Percentiles rank a stretch among this genome's conserved stretches.
Evolutionary conservation across 768 basidiomycete species (phyloP).

Genomic region (Amanita jacksonii): DNA sequence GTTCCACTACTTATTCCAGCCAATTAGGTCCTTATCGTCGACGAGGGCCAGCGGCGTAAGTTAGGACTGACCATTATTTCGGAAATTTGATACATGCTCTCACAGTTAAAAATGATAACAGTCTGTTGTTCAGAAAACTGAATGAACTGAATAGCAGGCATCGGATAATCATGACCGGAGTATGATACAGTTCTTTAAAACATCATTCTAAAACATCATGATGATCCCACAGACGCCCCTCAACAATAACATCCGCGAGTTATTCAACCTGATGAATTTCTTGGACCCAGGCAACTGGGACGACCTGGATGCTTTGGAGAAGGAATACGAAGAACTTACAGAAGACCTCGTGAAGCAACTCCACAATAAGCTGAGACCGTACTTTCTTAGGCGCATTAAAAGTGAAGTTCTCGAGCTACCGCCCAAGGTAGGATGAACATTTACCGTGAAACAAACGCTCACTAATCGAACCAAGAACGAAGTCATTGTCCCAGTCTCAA

Average conservation of each 20-base stretch:
- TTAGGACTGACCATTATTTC: conserved; percentile 11
- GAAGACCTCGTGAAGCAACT: conserved; percentile 76
- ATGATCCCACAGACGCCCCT: conserved; percentile 78
- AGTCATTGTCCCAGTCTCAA: conserved; percentile 84
- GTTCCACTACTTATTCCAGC: background rate
- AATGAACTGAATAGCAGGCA: conserved; percentile 72
- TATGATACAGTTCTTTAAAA: conserved; percentile 23
- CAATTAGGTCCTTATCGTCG: conserved; percentile 66
- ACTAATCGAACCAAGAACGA: conserved; percentile 49
- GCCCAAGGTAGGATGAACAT: conserved; percentile 53
- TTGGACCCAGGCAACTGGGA: conserved; percentile 71
- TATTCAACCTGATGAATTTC: conserved; percentile 97
- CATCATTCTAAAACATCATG: background rate
- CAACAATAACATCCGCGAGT: conserved; percentile 94
- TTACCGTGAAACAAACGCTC: background rate
- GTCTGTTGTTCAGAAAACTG: conserved; percentile 72
- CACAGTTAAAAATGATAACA: conserved; percentile 76
- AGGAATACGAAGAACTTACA: conserved; percentile 65
- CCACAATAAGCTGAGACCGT: conserved; percentile 71
- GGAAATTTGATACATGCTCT: background rate
- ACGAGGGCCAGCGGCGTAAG: conserved; percentile 88
- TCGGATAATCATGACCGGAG: conserved; percentile 85
- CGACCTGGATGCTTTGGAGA: conserved; percentile 65
- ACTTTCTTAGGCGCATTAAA: conserved; percentile 91
- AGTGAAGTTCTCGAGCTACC: conserved; percentile 88